A percentile compares a stretch with the other conserved stretches of the same genome.
Evolutionary conservation across 1,139 yeast species (phyloP).

Genomic region (Fermentozyma sake): DNA sequence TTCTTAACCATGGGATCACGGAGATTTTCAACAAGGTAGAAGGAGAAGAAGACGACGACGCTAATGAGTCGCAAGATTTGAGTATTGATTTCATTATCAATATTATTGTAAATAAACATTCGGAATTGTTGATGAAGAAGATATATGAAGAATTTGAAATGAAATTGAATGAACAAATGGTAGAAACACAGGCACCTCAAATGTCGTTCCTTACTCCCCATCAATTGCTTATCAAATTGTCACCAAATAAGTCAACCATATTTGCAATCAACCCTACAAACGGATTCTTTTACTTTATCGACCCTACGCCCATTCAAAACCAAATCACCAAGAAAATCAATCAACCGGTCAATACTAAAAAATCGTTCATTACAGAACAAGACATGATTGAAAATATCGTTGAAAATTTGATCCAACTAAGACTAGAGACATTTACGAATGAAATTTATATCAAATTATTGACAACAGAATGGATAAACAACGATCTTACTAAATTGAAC

Average conservation of each 20-base stretch:
- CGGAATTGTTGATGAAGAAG: conserved; percentile 27
- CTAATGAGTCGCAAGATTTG: conserved; percentile 24
- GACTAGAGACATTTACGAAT: conserved; percentile 50
- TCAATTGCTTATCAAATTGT: conserved; percentile 32
- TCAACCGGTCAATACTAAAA: conserved; percentile 16
- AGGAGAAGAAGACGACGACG: conserved; percentile 9
- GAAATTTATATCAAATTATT: conserved; percentile 51
- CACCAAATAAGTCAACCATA: conserved; percentile 32
- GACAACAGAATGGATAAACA: conserved; percentile 65
- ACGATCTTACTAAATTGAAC: conserved; percentile 48
- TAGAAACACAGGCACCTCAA: conserved; percentile 2
- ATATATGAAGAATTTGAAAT: conserved; percentile 9
- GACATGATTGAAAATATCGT: conserved; percentile 32
- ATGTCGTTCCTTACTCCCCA: conserved; percentile 26
- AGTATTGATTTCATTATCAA: conserved; percentile 34
- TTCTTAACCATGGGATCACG: conserved; percentile 16
- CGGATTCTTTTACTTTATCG: conserved; percentile 40
- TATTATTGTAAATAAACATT: conserved; percentile 34
- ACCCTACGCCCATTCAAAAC: conserved; percentile 40
- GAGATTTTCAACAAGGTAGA: conserved; percentile 9
- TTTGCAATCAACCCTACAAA: conserved; percentile 45
- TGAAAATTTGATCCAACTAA: conserved; percentile 39
- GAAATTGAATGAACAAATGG: conserved; percentile 1
- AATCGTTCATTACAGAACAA: conserved; percentile 24
- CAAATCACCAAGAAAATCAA: conserved; percentile 33